Percentiles rank a stretch among this genome's conserved stretches.
These are phyloP conservation scores for Hypericum perforatum DNA, from an alignment of 345 rosid genomes.

Conservation along the genomic window DNA sequence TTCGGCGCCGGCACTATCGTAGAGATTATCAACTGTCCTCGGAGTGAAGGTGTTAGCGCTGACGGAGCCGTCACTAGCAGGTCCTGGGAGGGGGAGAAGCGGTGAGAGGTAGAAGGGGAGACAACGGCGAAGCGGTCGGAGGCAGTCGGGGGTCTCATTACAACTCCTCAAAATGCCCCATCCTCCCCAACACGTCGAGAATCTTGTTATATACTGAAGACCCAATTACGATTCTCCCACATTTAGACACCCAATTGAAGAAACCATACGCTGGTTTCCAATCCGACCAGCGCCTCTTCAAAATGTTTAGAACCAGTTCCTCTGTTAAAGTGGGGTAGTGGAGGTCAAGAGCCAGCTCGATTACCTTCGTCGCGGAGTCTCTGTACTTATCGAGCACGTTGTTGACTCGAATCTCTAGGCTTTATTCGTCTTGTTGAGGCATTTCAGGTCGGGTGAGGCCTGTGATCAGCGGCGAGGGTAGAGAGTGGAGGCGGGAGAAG, in stretches of 20 bases:
- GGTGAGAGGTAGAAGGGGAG: conserved; percentile 76
- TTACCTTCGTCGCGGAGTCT: conserved; percentile 36
- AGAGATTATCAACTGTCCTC: too few relatives aligned
- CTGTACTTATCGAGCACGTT: conserved; percentile 34
- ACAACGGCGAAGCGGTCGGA: conserved; percentile 88
- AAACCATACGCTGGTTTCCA: conserved; percentile 47
- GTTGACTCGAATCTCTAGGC: conserved; percentile 20
- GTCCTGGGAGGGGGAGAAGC: conserved; percentile 65
- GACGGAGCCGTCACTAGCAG: conserved; percentile 27
- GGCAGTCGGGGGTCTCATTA: conserved; percentile 73
- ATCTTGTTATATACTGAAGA: conserved; percentile 40
- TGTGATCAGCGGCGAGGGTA: too few relatives aligned
- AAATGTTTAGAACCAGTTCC: conserved; percentile 31
- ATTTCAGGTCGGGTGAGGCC: too few relatives aligned
- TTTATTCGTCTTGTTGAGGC: too few relatives aligned
- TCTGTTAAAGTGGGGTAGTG: conserved; percentile 32
- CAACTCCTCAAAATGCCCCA: conserved; percentile 44
- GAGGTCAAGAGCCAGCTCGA: conserved; percentile 38
- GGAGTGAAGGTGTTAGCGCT: conserved; percentile 80
- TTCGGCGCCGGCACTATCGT: too few relatives aligned
- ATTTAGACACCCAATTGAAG: conserved; percentile 39
- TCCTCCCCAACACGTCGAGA: conserved; percentile 59
- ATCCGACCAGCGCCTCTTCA: conserved; percentile 43
- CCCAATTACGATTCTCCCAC: conserved; percentile 22
- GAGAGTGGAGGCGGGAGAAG: too few relatives aligned